A percentile compares a stretch with the other conserved stretches of the same genome.
Evolutionary conservation across 2,329 filamentous ascomycete species (phyloP).

Genomic region (Fonsecaea erecta): DNA sequence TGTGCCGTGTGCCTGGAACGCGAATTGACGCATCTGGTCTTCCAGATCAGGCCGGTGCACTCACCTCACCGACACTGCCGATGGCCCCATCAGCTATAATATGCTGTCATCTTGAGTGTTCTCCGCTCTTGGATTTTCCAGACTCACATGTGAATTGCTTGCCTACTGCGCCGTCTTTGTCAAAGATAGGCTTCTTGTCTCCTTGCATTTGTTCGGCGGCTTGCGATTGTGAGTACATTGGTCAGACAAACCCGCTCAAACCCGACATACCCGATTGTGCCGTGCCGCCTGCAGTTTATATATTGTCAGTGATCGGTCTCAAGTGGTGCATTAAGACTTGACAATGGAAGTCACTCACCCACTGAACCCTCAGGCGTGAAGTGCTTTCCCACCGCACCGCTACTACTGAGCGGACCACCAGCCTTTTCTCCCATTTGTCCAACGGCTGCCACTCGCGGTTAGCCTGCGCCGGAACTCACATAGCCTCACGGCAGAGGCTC

Average conservation of each 20-base stretch:
- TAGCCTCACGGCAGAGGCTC: not conserved
- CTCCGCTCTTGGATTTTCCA: not conserved
- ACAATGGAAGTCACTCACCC: conserved; percentile 8
- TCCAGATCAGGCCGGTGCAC: not conserved
- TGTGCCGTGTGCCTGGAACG: not conserved
- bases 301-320: conserved; percentile 37
- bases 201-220: conserved; percentile 32
- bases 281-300: conserved; percentile 11
- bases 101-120: not conserved
- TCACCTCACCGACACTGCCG: conserved; percentile 40
- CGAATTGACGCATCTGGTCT: not conserved
- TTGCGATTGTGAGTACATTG: not conserved
- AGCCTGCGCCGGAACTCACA: conserved; percentile 38
- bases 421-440: conserved; percentile 7
- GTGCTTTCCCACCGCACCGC: conserved; percentile 28
- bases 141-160: conserved; percentile 28
- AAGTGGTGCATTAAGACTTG: not conserved
- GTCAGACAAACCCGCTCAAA: not conserved
- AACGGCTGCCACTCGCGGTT: conserved; percentile 43
- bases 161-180: conserved; percentile 30
- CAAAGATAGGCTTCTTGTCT: conserved; percentile 32
- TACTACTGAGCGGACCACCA: conserved; percentile 26
- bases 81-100: conserved; percentile 42
- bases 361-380: conserved; percentile 28
- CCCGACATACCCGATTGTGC: conserved; percentile 24